These are phyloP conservation scores for Arthrobotrys megalospora DNA, from an alignment of 2,329 filamentous ascomycete genomes.

Conservation along the genomic window DNA sequence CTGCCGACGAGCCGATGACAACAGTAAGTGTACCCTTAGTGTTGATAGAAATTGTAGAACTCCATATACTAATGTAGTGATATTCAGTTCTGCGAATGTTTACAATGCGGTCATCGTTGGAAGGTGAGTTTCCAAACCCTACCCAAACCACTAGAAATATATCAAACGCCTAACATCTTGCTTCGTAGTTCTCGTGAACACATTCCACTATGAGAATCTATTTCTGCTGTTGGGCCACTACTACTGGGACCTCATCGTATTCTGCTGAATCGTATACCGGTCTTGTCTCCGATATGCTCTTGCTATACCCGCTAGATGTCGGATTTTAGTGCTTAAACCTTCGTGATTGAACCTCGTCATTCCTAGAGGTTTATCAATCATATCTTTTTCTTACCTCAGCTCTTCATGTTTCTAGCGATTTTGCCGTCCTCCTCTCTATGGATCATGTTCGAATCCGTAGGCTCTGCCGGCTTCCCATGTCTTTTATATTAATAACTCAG, in stretches of 20 bases:
- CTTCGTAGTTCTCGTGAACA: constrained; percentile 5
- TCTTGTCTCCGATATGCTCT: neutral
- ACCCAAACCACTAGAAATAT: neutral
- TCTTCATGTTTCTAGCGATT: constrained; percentile 46
- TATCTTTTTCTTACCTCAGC: constrained; percentile 1
- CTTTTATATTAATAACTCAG: constrained; percentile 14
- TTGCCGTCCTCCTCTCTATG: neutral
- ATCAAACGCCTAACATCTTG: neutral
- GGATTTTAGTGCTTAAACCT: constrained; percentile 8
- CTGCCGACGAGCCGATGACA: constrained; percentile 93
- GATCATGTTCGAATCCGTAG: neutral
- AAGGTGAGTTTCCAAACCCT: constrained; percentile 72
- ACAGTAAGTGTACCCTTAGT: constrained; percentile 67
- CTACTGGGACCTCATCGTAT: neutral
- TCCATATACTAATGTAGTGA: neutral
- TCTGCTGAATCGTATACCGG: neutral
- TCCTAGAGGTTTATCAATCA: neutral
- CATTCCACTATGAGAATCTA: neutral
- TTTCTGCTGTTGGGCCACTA: neutral
- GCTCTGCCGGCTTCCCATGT: neutral
- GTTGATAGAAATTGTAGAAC: neutral
- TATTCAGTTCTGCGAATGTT: constrained; percentile 77
- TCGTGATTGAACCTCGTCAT: neutral
- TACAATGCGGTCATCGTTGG: constrained; percentile 79
- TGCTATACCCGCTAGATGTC: neutral